Evolutionary conservation across 2,329 filamentous ascomycete genomes (phyloP), one percentile per base, ranked within the genome.

Genomic region (Chaetomiaceae sp.): DNA sequence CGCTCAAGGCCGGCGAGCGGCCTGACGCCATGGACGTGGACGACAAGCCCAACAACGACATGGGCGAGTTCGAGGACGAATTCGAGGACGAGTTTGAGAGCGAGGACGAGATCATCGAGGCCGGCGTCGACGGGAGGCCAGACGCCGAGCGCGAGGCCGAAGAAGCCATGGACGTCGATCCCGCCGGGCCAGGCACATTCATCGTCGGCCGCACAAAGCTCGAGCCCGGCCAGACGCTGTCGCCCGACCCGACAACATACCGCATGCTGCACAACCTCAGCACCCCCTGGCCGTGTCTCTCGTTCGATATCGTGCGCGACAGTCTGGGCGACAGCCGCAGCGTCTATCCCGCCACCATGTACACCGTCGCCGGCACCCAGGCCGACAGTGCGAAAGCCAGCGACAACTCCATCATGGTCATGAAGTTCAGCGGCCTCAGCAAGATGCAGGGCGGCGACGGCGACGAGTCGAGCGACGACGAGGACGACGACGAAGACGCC

Each of bases 231-330:
- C 89, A 97, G 73, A 90, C 88, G 5, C 78, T 98, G 47, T 82
- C 89, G 3, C 91, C 93, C 12, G 93, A 98, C 68, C 76, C 87
- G 49, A 88, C 86, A n/a, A 91, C 91, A 6, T 98, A 98, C 72
- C 86, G 96, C 65, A 94, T 98, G 89, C 81, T 98, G 49, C 93
- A 98, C 73, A 88, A 82, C 51, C 78, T 98, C 54, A 93, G 86
- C 66, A 90, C 90, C 7, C 89, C 89, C 1, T 98, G 93, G 93
- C 93, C 93, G 3, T 98, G 93, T 65, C 78, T 98, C 14, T 97
- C 91, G 2, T 95, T 96, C 68, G 93, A 97, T 64, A 84, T 98
- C 50, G 69, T 98, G 52, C 83, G 78, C 58, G 93, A 98, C 68
- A 75, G 76, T 42, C 78, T 98, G 15, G 93, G 93, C 56, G 85